Evolutionary conservation across 495 filamentous ascomycete genomes (phyloP).

Genomic region (Xanthoparmelia taractica): DNA sequence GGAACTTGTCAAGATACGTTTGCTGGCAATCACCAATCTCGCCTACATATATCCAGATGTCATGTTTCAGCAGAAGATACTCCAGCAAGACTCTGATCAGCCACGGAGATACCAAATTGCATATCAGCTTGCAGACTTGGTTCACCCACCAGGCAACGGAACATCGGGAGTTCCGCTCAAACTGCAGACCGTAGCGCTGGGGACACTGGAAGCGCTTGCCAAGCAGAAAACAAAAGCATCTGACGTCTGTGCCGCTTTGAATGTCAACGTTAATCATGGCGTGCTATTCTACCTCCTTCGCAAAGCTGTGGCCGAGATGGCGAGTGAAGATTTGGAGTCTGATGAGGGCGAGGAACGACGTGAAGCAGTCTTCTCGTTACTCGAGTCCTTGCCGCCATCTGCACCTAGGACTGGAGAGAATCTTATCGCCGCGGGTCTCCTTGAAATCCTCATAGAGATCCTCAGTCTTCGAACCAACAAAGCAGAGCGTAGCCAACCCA

Average conservation of each 20-base stretch:
- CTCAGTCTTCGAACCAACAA: conserved; percentile 74
- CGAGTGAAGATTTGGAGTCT: conserved; percentile 47
- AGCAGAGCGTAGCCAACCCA: conserved; percentile 72
- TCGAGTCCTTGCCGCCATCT: conserved; percentile 67
- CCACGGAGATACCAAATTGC: conserved; percentile 81
- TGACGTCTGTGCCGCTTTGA: conserved; percentile 80
- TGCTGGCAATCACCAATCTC: conserved; percentile 85
- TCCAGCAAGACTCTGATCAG: conserved; percentile 84
- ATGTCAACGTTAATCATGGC: conserved; percentile 90
- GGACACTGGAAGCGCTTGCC: conserved; percentile 70
- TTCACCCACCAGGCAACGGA: conserved; percentile 65
- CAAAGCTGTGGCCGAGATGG: conserved; percentile 78
- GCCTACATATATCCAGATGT: conserved; percentile 78
- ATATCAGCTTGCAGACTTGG: conserved; percentile 84
- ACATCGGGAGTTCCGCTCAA: conserved; percentile 57
- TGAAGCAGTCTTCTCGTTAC: conserved; percentile 73
- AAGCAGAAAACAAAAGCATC: conserved; percentile 65
- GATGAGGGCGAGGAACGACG: conserved; percentile 74
- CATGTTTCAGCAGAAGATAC: conserved; percentile 71
- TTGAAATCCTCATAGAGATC: conserved; percentile 84
- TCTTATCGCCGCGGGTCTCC: conserved; percentile 76
- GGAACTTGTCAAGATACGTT: conserved; percentile 68
- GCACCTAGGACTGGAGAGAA: conserved; percentile 60
- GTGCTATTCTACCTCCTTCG: conserved; percentile 89
- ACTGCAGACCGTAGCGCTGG: conserved; percentile 76